Base-by-base conservation (phyloP, 345 rosid species). In the Linum usitatissimum region DNA sequence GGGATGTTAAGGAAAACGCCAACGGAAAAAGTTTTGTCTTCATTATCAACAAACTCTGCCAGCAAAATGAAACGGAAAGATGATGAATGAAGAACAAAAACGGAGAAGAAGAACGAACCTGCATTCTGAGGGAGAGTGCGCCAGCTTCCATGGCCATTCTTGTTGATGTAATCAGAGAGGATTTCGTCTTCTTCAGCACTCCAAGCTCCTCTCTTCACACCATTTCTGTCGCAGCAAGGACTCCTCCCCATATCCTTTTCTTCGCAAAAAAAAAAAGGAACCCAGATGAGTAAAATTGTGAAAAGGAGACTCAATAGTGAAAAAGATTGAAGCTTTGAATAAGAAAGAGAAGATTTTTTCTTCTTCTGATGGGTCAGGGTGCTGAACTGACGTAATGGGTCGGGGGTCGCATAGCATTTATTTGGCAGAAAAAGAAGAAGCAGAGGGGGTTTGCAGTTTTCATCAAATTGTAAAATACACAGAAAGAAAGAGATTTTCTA, bases 161-260 rank as follows among this genome's bases (percentile, higher is more conserved):
- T 79, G 9, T 86, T 77, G 65, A 91, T 86, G 68, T 86, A 91
- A 53, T 79, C 86, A 57, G 78, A 45, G 62, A 91, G 75, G 60
- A 79, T 88, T 72, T 76, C 76, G 63, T 90, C 97, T 73, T 90
- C 97, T 65, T 90, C 97, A 17, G 83, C 73, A 4, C 91, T 90
- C 97, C 97, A 90, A 9, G 97, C 91, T 13, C 97, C 97, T 76
- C 78, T 90, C 79, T 84, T 90, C 19, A 86, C 82, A 13, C 84
- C 92, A 56, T 69, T 78, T 77, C 86, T 87, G 57, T 87, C 93
- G 60, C 96, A 90, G 70, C 96, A 91, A 65, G 96, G 96, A 65
- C 84, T 55, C 72, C 96, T 80, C 55, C 82, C 96, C 97, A 90
- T 90, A 59, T 62, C 54, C 64, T 31, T n/a, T n/a, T 57, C 55